Evolutionary conservation across 2,329 filamentous ascomycete genomes (phyloP), one percentile per base, ranked within the genome.

Genomic region (Verticillium tricorpus): DNA sequence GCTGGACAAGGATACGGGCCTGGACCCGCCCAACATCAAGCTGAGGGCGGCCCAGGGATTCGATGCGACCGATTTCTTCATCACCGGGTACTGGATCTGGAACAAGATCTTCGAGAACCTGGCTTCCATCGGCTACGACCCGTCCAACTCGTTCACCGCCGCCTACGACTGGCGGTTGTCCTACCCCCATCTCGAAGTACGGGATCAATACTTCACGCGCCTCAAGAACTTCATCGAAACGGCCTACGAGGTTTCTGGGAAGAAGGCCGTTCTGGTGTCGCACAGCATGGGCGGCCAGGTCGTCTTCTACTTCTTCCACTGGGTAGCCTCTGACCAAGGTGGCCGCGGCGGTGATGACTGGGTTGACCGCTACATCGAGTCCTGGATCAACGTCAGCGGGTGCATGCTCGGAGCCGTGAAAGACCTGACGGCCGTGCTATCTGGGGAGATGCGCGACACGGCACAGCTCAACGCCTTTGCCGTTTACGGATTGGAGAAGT

Each of bases 281-380:
- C 95, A 99, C 81, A 97, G 92, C 72, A 99, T 99, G 95, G 95
- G 95, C 56, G 95, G 92, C 56, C 95, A 98, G 72, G 94, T 99
- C 0, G 80, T 96, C 5, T 94, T 96, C 74, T 96, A 90, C 73
- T 90, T 89, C 69, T 85, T 66, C 63, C 87, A 89, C 67, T 90
- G 88, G 88, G 95, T 96, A 1, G 91, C 96, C 17, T 86, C 86
- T 60, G 84, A 89, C 2, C 82, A 88, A 60, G 91, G 91, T 5
- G 95, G 95, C 5, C 86, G 87, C 22, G 94, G 93, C 1, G 94
- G 95, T 1, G 82, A 89, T 40, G 84, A 87, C 60, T 99, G 95
- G 95, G 94, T 99, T 0, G 93, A 99, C 63, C 85, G 84, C 19
- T 85, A 97, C 71, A 82, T 99, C 59, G 95, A 96, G 67, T 90